These are phyloP conservation scores for Dicorynia guianensis DNA, from an alignment of 306 rosid species.

Conservation along the genomic window DNA sequence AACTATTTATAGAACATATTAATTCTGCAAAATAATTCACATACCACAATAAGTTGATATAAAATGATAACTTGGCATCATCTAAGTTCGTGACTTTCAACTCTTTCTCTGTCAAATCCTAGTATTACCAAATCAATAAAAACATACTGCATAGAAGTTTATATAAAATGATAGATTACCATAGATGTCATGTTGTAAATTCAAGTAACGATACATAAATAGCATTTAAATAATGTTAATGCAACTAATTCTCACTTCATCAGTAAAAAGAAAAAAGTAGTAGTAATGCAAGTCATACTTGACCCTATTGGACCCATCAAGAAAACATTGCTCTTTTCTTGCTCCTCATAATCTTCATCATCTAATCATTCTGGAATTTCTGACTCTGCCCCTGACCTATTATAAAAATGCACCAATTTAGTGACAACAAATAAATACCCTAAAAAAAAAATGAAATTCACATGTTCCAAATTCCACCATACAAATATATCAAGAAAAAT, in stretches of 20 bases:
- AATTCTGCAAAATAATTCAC: too few species aligned
- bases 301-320: slow-evolving; percentile 97
- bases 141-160: too few species aligned
- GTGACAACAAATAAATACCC: slow-evolving; percentile 32
- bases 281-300: slow-evolving; percentile 48
- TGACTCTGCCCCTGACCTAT: slow-evolving; percentile 68
- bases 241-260: slow-evolving; percentile 9
- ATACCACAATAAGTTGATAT: too few species aligned
- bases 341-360: slow-evolving; percentile 69
- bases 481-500: background rate
- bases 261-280: background rate
- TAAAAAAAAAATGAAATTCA: slow-evolving; percentile 10
- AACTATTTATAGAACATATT: too few species aligned
- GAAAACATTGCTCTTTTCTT: slow-evolving; percentile 91
- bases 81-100: too few species aligned
- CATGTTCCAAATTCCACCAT: background rate
- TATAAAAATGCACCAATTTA: slow-evolving; percentile 43
- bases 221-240: slow-evolving; percentile 22
- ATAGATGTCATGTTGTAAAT: slow-evolving; percentile 26
- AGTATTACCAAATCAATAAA: slow-evolving; percentile 27
- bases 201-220: background rate
- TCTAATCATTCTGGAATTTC: slow-evolving; percentile 51
- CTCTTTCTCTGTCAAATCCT: too few species aligned
- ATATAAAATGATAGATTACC: too few species aligned
- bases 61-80: too few species aligned